A percentile compares a stretch with the other conserved stretches of the same genome.
Conservation (phyloP, 805 yeast species). For the Wickerhamiella brachini region DNA sequence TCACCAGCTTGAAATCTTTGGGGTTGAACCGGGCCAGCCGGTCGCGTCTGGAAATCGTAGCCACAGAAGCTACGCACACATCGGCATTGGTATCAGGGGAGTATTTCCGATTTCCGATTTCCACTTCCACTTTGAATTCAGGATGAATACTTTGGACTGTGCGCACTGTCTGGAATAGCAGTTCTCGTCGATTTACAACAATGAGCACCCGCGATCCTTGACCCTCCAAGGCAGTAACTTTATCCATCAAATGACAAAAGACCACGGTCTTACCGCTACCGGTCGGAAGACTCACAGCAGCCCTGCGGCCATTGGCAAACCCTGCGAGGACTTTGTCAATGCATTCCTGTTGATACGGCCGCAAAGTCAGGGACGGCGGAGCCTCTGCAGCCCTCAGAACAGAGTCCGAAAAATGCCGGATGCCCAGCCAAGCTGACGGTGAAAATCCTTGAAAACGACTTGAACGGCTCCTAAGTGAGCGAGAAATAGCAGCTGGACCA, state of each 20-base stretch:
- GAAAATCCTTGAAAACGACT: neutral
- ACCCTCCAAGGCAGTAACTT: constrained; percentile 23
- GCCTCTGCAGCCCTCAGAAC: too few species aligned
- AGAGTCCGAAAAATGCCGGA: neutral
- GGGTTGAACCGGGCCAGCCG: constrained; percentile 45
- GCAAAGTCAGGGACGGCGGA: neutral
- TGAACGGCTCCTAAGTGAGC: too few species aligned
- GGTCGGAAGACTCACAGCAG: constrained; percentile 80
- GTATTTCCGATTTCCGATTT: constrained; percentile 42
- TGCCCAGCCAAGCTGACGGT: neutral
- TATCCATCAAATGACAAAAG: constrained; percentile 27
- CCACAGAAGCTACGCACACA: constrained; percentile 67
- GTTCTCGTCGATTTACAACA: constrained; percentile 69
- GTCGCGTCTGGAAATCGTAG: constrained; percentile 37
- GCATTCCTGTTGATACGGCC: constrained; percentile 56
- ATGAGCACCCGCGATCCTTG: constrained; percentile 34
- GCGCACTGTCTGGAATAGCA: constrained; percentile 53
- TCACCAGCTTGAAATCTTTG: constrained; percentile 49
- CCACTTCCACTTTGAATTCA: constrained; percentile 40
- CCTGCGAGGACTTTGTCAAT: constrained; percentile 41
- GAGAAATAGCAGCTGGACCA: neutral
- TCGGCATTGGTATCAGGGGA: constrained; percentile 35
- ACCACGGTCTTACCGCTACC: constrained; percentile 92
- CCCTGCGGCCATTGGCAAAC: constrained; percentile 36
- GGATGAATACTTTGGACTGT: constrained; percentile 40